A percentile compares a stretch with the other conserved stretches of the same genome.
Conservation (phyloP, 345 rosid species). For the Corymbia maculata region DNA sequence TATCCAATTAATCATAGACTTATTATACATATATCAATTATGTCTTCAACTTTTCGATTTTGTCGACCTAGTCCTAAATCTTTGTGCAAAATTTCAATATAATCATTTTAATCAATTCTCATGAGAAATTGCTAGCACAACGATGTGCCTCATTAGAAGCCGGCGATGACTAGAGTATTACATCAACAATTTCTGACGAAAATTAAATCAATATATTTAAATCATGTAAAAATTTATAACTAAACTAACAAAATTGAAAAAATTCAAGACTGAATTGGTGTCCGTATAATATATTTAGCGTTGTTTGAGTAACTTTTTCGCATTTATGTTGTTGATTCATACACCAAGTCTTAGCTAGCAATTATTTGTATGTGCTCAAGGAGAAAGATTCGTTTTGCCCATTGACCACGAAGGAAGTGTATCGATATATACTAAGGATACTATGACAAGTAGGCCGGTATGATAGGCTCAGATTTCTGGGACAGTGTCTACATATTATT, state of each 20-base stretch:
- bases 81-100: accelerated
- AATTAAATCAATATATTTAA: not conserved
- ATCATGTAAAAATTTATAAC: not conserved
- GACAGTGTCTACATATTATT: not conserved
- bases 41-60: not conserved
- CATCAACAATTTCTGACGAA: accelerated
- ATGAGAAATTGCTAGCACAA: accelerated
- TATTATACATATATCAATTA: not conserved
- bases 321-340: not conserved
- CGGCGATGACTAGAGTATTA: accelerated
- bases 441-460: not conserved
- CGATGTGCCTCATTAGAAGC: not conserved
- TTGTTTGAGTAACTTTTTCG: not conserved
- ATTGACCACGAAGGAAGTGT: not conserved
- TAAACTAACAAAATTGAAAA: not conserved
- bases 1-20: not conserved
- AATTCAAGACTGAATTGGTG: not conserved
- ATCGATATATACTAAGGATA: not conserved
- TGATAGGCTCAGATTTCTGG: not conserved
- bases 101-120: not conserved
- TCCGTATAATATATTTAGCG: not conserved
- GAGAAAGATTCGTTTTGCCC: not conserved
- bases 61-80: accelerated
- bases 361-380: not conserved
- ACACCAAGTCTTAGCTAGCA: not conserved